Conservation (phyloP, 1,284 basidiomycete genomes). For the Malassezia restricta region DNA sequence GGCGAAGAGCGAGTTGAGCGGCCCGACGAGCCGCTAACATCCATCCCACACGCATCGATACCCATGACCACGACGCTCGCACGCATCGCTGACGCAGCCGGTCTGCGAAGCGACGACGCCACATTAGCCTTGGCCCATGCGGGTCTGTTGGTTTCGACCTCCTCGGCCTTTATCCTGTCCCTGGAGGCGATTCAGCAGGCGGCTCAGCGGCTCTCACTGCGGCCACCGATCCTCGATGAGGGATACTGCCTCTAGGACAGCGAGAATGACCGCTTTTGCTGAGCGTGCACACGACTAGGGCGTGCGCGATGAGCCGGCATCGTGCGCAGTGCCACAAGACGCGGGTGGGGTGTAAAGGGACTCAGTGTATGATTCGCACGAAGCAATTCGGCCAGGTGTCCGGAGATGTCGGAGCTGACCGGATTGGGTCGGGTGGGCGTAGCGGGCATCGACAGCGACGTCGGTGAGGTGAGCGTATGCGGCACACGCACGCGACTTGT, state of each 20-base stretch:
- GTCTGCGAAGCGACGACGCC: slow-evolving; percentile 70
- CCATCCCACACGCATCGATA: slow-evolving; percentile 12
- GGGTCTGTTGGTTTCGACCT: slow-evolving; percentile 55
- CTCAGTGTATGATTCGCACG: slow-evolving; percentile 38
- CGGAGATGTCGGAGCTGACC: slow-evolving; percentile 8
- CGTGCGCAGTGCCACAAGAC: slow-evolving; percentile 36
- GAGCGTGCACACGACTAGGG: slow-evolving; percentile 1
- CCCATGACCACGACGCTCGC: slow-evolving; percentile 32
- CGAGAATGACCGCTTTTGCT: slow-evolving; percentile 8
- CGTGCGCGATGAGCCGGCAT: slow-evolving; percentile 18
- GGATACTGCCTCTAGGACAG: slow-evolving; percentile 11
- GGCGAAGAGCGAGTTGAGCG: slow-evolving; percentile 12
- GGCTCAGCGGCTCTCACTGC: not conserved
- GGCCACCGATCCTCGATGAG: slow-evolving; percentile 14
- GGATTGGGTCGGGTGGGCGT: not conserved
- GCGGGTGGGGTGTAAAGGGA: slow-evolving; percentile 34
- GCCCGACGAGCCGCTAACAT: not conserved
- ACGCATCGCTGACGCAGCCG: slow-evolving; percentile 63
- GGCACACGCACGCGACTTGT: slow-evolving; percentile 12
- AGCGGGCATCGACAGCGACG: not conserved
- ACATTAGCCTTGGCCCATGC: slow-evolving; percentile 77
- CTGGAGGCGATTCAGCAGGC: slow-evolving; percentile 2
- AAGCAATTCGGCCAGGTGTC: slow-evolving; percentile 34
- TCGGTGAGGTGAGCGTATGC: not conserved
- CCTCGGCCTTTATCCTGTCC: not conserved